Base-by-base conservation (phyloP, 169 alveolate genomes). In the Perkinsus chesapeaki region DNA sequence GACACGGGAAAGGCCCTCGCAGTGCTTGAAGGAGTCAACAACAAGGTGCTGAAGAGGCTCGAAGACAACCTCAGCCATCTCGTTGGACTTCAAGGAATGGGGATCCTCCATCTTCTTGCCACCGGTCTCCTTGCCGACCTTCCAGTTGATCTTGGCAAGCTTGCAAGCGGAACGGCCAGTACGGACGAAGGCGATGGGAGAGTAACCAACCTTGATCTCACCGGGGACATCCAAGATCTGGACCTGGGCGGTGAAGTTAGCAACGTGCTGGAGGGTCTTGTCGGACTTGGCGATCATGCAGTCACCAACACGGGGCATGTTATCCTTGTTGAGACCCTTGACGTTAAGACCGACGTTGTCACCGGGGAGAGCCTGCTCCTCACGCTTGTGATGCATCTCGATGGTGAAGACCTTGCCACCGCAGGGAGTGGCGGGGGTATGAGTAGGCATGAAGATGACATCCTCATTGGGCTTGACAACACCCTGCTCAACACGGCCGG, bases 401-500 rank as follows among this genome's bases (percentile, higher is more conserved):
- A 99, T 99, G 60, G 99, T 97, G 94, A 98, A 98, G 96, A 98
- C 98, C 93, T 91, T 91, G 7, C 93, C 93, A 92, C 96, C 96
- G 27, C 96, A 95, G 60, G 60, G 47, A 3, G 47, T 31, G 27
- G 92, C 39, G 92, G 92, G 72, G 47, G 92, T 31, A 39, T 37
- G 92, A 31, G 47, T 37, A 39, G 92, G 92, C 39, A 38, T 39
- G 92, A 38, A 31, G 48, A 38, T 3, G 48, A 97, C 97, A 93
- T 95, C 96, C 98, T 96, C 97, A 93, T 98, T 98, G 93, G 98
- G 98, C 96, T 97, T 98, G 95, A 99, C 97, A 92, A 98, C 94
- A 94, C 99, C 99, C 93, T 99, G 98, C 96, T 99, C 99, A 38
- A 99, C 99, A 95, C 99, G 98, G 92, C 99, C 99, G 92, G 98